These are phyloP conservation scores for Rhododendron williamsianum DNA, from an alignment of 148 eudicot genomes.

Conservation along the genomic window DNA sequence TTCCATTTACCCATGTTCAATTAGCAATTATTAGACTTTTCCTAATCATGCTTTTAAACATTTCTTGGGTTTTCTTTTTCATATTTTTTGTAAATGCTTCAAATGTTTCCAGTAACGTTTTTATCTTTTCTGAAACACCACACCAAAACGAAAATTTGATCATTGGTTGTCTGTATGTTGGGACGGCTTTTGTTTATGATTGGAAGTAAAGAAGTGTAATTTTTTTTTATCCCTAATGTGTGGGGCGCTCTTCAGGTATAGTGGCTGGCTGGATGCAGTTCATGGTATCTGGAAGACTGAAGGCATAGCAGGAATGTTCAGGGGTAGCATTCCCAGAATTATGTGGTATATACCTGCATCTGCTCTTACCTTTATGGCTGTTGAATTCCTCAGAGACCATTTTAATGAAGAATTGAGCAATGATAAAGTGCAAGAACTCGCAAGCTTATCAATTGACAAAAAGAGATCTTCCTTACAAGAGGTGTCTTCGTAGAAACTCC, in stretches of 20 bases:
- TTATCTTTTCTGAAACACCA: not conserved
- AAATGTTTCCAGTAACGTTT: not conserved
- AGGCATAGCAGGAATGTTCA: constrained; percentile 63
- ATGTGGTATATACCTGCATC: constrained; percentile 91
- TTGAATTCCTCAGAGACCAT: constrained; percentile 75
- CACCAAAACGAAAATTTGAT: not conserved
- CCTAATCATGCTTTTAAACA: not conserved
- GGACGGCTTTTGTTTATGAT: not conserved
- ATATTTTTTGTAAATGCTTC: not conserved
- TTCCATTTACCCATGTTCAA: not conserved
- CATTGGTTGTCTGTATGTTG: not conserved
- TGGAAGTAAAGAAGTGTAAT: not conserved
- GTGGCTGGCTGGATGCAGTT: constrained; percentile 75
- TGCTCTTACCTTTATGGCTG: constrained; percentile 89
- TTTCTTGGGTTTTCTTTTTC: not conserved
- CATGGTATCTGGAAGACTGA: constrained; percentile 65
- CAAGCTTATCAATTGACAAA: constrained; percentile 51
- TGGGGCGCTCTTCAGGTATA: constrained; percentile 50
- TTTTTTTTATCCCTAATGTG: not conserved
- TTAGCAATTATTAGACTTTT: not conserved
- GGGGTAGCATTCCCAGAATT: constrained; percentile 81
- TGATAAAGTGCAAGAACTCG: constrained; percentile 23
- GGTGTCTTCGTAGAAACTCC: constrained; percentile 15
- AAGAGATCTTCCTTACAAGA: constrained; percentile 48
- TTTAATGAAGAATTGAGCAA: constrained; percentile 30